These are phyloP conservation scores for Allantophomopsis cytisporea DNA, from an alignment of 2,329 filamentous ascomycete species.

Conservation along the genomic window DNA sequence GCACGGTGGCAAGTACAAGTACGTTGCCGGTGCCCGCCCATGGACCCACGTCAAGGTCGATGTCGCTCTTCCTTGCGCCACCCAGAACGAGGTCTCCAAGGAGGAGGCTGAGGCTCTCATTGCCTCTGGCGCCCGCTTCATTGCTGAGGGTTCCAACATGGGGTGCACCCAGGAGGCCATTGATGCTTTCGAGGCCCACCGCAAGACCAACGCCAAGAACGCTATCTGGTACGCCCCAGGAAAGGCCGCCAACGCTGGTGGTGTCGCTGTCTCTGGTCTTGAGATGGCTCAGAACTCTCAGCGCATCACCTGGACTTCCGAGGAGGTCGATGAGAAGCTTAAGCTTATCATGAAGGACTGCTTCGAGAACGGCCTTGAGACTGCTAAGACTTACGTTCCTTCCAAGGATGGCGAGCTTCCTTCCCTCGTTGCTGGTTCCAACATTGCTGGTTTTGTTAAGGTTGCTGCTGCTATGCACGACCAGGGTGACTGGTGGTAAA, in stretches of 20 bases:
- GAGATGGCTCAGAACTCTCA: constrained; percentile 98
- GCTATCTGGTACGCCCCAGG: constrained; percentile 94
- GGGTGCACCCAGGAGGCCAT: constrained; percentile 94
- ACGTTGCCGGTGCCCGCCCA: constrained; percentile 75
- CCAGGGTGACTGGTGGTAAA: constrained; percentile 83
- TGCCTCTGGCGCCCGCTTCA: constrained; percentile 62
- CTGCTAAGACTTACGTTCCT: constrained; percentile 78
- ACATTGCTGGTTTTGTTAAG: constrained; percentile 97
- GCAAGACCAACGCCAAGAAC: constrained; percentile 51
- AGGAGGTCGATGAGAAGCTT: constrained; percentile 86
- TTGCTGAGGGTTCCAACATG: constrained; percentile 98
- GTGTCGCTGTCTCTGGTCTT: constrained; percentile 90
- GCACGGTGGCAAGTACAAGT: constrained; percentile 59
- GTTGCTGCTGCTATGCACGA: constrained; percentile 89
- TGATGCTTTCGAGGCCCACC: constrained; percentile 73
- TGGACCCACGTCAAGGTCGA: constrained; percentile 89
- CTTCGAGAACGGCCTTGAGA: constrained; percentile 80
- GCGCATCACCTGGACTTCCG: constrained; percentile 70
- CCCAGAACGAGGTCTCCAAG: constrained; percentile 92
- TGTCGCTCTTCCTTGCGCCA: constrained; percentile 82
- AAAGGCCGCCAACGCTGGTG: constrained; percentile 95
- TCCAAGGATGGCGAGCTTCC: constrained; percentile 73
- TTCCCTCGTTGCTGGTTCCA: constrained; percentile 81
- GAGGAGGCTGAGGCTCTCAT: constrained; percentile 82
- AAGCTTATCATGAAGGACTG: constrained; percentile 91